Base-by-base conservation (phyloP, 2,329 filamentous ascomycete species). In the Pestalotiopsis sp. region DNA sequence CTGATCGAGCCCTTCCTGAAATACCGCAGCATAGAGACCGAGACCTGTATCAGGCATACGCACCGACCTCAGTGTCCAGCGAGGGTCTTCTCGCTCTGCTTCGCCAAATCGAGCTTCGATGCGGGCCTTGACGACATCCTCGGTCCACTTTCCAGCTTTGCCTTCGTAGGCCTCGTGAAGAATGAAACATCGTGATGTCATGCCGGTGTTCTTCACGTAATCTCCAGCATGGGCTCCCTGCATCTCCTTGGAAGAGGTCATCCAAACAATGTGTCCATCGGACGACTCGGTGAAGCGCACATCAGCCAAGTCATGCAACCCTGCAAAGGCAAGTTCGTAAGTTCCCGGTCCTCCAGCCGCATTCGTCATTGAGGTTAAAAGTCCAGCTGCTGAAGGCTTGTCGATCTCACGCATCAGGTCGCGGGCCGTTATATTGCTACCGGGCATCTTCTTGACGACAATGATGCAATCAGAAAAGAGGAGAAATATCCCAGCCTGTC, bases 81-180 rank as follows among this genome's bases (percentile, higher is more conserved):
- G 90, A 17, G 90, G 86, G 69, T 91, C 88, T 78, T 97, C 94
- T 69, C 95, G 89, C 81, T 97, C 93, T n/a, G 84, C 79, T 77
- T 97, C 94, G 0, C 92, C 83, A 75, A 97, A 97, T 12, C 95
- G 89, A 5, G 91, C 92, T 80, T 98, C 95, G 14, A 98, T 90
- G 71, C 91, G 90, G 9, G 95, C 94, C 81, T 95, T 97, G 62
- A 91, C 89, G 13, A 98, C 86, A 72, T 98, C 96, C 80, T 98
- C 95, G 36, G 90, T 90, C 80, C 93, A 91, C 70, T 91, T 93
- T 20, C 85, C 83, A 1, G 92, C 93, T 77, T 91, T 95, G 31
- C 90, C 91, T 76, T 97, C 93, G 74, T 95, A 95, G 7, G 87
- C 82, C 65, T 93, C 93, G 64, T 91, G 88, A 1, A 97, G 85